Evolutionary conservation across 1,284 basidiomycete species (phyloP).

Genomic region (Rhodofomes roseus): DNA sequence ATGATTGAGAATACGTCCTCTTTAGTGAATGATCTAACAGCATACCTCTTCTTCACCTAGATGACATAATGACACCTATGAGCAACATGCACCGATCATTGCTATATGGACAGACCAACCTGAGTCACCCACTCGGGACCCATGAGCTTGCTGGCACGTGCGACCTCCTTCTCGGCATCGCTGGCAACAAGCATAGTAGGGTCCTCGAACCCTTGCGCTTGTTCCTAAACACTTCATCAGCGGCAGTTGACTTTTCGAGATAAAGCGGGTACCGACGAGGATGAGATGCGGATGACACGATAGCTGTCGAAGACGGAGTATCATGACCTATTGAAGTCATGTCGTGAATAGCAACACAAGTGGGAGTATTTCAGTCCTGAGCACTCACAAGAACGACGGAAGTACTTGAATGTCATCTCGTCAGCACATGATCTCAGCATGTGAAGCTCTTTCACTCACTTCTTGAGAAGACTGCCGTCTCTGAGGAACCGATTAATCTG

Average conservation of each 20-base stretch:
- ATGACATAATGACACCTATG: background rate
- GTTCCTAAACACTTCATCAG: slow-evolving; percentile 23
- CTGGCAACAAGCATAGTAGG: slow-evolving; percentile 44
- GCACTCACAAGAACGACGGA: slow-evolving; percentile 41
- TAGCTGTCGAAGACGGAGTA: slow-evolving; percentile 63
- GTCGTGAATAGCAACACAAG: background rate
- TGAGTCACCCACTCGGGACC: slow-evolving; percentile 48
- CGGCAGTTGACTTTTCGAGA: background rate
- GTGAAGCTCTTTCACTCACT: slow-evolving; percentile 37
- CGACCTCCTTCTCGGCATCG: slow-evolving; percentile 50
- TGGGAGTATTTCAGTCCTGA: background rate
- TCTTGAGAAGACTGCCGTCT: slow-evolving; percentile 54
- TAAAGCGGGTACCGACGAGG: slow-evolving; percentile 37
- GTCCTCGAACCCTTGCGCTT: slow-evolving; percentile 44
- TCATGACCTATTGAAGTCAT: slow-evolving; percentile 44
- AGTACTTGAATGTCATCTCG: slow-evolving; percentile 34
- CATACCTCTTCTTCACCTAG: slow-evolving; percentile 39
- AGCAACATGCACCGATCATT: background rate
- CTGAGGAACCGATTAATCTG: slow-evolving; percentile 56
- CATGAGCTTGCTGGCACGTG: slow-evolving; percentile 53
- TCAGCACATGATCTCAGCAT: background rate
- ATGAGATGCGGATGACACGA: slow-evolving; percentile 66
- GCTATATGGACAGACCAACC: slow-evolving; percentile 29
- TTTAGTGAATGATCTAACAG: background rate
- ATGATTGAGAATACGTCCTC: background rate